Percentiles rank a stretch among this genome's conserved stretches.
phyloP scores from a whole-genome alignment of 1,284 basidiomycete species.

The Cryptococcus wingfieldii region DNA sequence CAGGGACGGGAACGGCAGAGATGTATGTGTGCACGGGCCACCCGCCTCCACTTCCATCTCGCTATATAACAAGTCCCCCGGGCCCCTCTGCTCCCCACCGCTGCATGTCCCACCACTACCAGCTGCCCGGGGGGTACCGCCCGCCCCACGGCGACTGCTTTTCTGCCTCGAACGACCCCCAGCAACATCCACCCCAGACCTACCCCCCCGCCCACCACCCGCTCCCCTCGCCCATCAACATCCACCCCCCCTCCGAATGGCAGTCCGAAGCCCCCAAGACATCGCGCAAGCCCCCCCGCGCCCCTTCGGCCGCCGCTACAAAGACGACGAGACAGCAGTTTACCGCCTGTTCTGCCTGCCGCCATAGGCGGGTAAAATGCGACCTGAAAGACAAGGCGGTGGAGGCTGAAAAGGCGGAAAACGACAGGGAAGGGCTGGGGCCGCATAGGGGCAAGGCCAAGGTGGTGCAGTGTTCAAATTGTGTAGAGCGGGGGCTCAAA shows the following conservation, averaged over 20 bases:
- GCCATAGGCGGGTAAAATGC: constrained; percentile 63
- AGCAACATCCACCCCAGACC: not conserved
- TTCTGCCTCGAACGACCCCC: not conserved
- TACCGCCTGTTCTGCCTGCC: constrained; percentile 82
- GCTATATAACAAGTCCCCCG: no score
- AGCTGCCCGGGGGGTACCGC: no score
- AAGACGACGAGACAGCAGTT: constrained; percentile 67
- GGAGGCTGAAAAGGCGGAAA: constrained; percentile 20
- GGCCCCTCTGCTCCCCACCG: no score
- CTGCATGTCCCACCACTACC: no score
- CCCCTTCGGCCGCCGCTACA: constrained; percentile 1
- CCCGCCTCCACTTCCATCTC: no score
- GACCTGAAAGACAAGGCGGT: constrained; percentile 45
- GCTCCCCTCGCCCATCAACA: not conserved
- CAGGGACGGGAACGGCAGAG: no score
- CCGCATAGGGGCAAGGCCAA: constrained; percentile 40
- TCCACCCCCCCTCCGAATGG: not conserved
- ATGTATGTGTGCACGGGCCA: no score
- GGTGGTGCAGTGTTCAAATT: constrained; percentile 68
- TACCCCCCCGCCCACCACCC: not conserved
- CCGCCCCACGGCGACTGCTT: not conserved
- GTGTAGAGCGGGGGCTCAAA: constrained; percentile 75
- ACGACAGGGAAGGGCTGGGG: constrained; percentile 48
- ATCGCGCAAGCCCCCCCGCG: not conserved
- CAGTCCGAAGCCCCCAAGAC: not conserved